These are phyloP conservation scores for Selaginella tamariscina DNA, from an alignment of 75 land plant genomes.

Conservation along the genomic window DNA sequence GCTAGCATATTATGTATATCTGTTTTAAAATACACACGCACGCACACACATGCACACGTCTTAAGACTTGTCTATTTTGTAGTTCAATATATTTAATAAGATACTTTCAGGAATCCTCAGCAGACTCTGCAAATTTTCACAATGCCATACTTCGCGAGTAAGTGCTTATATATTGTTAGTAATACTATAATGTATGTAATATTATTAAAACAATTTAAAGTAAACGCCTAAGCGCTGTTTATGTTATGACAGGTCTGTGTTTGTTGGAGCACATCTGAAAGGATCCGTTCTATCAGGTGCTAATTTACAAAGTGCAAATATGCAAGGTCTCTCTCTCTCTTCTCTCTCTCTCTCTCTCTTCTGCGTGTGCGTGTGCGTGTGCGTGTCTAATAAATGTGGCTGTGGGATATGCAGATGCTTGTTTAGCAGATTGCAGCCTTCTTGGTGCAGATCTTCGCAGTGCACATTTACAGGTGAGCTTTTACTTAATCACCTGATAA, in stretches of 20 bases:
- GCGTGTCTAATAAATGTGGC: no score
- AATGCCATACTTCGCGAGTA: slow-evolving; percentile 76
- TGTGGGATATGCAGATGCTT: slow-evolving; percentile 48
- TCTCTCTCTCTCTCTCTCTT: neutral
- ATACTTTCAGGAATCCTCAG: slow-evolving; percentile 48
- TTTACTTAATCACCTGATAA: neutral
- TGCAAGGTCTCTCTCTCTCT: slow-evolving; percentile 40
- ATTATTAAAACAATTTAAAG: no score
- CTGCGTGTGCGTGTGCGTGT: no score
- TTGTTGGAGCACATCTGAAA: slow-evolving; percentile 51
- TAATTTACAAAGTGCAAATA: slow-evolving; percentile 80
- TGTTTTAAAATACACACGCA: no score
- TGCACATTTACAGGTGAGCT: slow-evolving; percentile 74
- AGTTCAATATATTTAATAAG: neutral
- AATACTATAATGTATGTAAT: neutral
- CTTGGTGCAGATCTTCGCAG: slow-evolving; percentile 73
- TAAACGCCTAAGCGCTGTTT: neutral
- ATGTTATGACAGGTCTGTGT: neutral
- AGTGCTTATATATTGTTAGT: slow-evolving; percentile 14
- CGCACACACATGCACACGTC: no score
- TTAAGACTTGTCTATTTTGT: no score
- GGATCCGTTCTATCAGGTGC: slow-evolving; percentile 73
- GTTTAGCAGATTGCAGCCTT: slow-evolving; percentile 52
- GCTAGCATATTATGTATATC: no score
- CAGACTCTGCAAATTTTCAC: slow-evolving; percentile 72